Conservation (phyloP, 768 basidiomycete species). For the Rhodotorula toruloides region DNA sequence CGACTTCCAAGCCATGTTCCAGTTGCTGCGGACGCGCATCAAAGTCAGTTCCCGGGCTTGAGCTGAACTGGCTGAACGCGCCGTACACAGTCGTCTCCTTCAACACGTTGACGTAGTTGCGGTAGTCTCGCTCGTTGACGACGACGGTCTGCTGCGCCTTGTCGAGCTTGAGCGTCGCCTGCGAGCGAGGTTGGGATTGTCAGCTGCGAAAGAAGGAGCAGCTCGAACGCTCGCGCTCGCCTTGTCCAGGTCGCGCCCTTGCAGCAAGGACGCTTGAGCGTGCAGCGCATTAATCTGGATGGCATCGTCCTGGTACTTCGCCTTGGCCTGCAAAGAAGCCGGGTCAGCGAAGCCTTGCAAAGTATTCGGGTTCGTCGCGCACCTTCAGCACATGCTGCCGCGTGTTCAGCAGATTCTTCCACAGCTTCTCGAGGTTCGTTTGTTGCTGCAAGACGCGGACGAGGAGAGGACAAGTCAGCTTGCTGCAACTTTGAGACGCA, state of each 20-base stretch:
- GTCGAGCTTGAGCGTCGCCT: constrained; percentile 66
- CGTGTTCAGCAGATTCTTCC: constrained; percentile 80
- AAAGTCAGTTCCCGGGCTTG: not conserved
- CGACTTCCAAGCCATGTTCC: constrained; percentile 89
- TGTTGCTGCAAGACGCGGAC: constrained; percentile 50
- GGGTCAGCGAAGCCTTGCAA: not conserved
- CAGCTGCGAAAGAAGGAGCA: not conserved
- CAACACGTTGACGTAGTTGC: constrained; percentile 73
- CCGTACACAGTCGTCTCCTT: constrained; percentile 59
- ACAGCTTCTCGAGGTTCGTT: constrained; percentile 75
- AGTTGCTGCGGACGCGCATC: constrained; percentile 52
- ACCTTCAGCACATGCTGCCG: constrained; percentile 72
- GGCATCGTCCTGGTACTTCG: constrained; percentile 90
- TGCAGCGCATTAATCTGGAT: constrained; percentile 88
- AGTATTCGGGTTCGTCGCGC: constrained; percentile 37
- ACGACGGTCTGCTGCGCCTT: constrained; percentile 82
- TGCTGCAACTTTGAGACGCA: not conserved
- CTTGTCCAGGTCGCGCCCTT: constrained; percentile 90
- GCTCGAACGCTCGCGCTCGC: constrained; percentile 48
- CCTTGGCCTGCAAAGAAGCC: constrained; percentile 55
- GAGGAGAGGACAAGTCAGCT: not conserved
- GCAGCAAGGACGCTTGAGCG: constrained; percentile 80
- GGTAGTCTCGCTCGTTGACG: constrained; percentile 84
- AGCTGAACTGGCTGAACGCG: too few relatives aligned
- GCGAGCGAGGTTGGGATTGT: accelerated